Evolutionary conservation across 306 rosid genomes (phyloP), one percentile per base, ranked within the genome.

Genomic region (Alnus rubra): DNA sequence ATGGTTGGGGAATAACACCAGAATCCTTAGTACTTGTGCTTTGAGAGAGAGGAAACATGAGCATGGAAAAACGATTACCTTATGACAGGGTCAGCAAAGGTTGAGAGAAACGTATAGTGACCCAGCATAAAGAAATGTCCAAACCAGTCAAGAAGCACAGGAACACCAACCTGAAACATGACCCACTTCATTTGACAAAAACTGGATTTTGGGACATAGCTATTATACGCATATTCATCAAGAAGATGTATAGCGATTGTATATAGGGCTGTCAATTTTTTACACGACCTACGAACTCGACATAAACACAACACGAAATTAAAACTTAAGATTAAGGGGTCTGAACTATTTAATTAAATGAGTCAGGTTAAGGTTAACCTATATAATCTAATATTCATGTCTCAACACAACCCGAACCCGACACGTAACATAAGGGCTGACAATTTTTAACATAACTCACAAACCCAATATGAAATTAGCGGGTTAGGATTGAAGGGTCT

Each of bases 81-180:
- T 73, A 91, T 85, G 81, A 86, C 76, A 63, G 98, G 98, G 39
- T 91, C 93, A 13, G 86, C 87, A 83, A 87, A 85, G 75, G 88
- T 88, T 2, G 94, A 85, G 80, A 95, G 90, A 73, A 92, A 84
- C 4, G 98, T 92, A 64, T 91, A 92, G 81, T 71, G 90, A 3
- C 98, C 98, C 64, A 92, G 91, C 93, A 91, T 91, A 77, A 87
- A 71, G 82, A 88, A 95, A 84, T 92, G 97, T 77, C 87, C 88
- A n/a, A 74, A 83, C 97, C 98, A 95, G 73, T 92, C 98, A 39
- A 95, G 76, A 76, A 95, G 92, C 69, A 95, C 98, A 15, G 93
- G 85, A 82, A 95, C 49, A 69, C 98, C 98, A 68, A 91, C 98
- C 98, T 92, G 85, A 81, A 80, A 74, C 76, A 74, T 59, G 31